Evolutionary conservation across 1,284 basidiomycete genomes (phyloP).

Genomic region (Ustilago vetiveriae): DNA sequence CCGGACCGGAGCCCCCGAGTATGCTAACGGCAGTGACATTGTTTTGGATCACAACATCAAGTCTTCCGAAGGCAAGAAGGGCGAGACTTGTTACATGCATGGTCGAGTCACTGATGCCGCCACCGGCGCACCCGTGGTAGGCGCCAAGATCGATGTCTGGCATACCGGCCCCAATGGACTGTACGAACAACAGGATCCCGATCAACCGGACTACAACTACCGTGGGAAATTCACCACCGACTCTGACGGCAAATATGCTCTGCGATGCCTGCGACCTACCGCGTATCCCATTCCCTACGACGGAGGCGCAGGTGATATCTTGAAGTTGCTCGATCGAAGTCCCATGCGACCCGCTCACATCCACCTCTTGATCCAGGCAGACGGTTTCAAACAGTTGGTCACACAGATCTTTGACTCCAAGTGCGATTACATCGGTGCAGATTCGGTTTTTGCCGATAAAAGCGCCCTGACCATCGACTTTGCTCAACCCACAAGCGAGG

Average conservation of each 20-base stretch:
- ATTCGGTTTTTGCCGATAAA: conserved; percentile 69
- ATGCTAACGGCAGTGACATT: conserved; percentile 59
- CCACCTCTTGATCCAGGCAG: conserved; percentile 51
- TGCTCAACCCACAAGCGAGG: conserved; percentile 29
- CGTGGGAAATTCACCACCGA: conserved; percentile 66
- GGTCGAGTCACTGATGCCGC: conserved; percentile 61
- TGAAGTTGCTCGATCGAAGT: conserved; percentile 67
- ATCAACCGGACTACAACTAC: conserved; percentile 67
- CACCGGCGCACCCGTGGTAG: conserved; percentile 65
- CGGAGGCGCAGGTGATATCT: conserved; percentile 65
- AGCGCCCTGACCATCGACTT: conserved; percentile 65
- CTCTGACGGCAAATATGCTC: conserved; percentile 62
- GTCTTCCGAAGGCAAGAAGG: conserved; percentile 57
- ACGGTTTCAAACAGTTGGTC: conserved; percentile 30
- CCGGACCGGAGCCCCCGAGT: conserved; percentile 62
- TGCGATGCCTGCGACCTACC: conserved; percentile 66
- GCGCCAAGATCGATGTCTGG: conserved; percentile 68
- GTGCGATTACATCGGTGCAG: conserved; percentile 67
- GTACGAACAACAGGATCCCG: conserved; percentile 68
- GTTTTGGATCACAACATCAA: conserved; percentile 56
- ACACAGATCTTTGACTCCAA: conserved; percentile 66
- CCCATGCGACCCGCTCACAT: conserved; percentile 68
- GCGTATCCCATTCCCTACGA: conserved; percentile 69
- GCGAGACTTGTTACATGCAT: conserved; percentile 61
- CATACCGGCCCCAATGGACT: conserved; percentile 68